phyloP scores from a whole-genome alignment of 2,329 filamentous ascomycete genomes.

The Fusarium kyushuense region DNA sequence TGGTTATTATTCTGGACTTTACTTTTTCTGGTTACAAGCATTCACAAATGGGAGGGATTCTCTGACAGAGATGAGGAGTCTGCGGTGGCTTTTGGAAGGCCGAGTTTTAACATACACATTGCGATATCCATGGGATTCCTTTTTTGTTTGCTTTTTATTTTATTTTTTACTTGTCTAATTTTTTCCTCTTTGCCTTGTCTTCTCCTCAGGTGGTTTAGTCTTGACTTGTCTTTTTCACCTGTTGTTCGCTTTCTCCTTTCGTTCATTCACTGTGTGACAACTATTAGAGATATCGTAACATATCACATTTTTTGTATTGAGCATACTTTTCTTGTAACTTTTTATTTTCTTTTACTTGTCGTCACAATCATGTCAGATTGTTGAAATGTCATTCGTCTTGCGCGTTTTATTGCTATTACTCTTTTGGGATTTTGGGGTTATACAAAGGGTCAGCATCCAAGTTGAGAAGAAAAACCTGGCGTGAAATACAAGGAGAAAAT shows the following conservation, averaged over 20 bases:
- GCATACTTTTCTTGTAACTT: neutral
- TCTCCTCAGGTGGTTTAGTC: neutral
- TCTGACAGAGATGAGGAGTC: slow-evolving; percentile 36
- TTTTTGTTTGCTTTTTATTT: slow-evolving; percentile 2
- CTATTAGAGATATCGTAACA: slow-evolving; percentile 14
- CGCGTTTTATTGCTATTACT: slow-evolving; percentile 15
- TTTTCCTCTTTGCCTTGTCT: neutral
- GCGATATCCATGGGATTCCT: slow-evolving; percentile 35
- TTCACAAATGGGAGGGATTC: slow-evolving; percentile 15
- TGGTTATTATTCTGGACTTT: slow-evolving; percentile 4
- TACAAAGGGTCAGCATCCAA: slow-evolving; percentile 32
- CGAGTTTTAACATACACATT: slow-evolving; percentile 15
- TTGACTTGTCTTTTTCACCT: neutral
- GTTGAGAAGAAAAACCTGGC: slow-evolving; percentile 8
- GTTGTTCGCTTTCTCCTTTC: neutral
- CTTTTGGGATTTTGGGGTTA: slow-evolving; percentile 11
- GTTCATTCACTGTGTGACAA: neutral
- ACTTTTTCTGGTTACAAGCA: slow-evolving; percentile 8
- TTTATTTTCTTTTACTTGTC: slow-evolving; percentile 5
- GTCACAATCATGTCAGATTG: slow-evolving; percentile 5
- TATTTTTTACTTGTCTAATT: neutral
- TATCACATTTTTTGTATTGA: slow-evolving; percentile 13
- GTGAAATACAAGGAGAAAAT: neutral
- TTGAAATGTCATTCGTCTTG: slow-evolving; percentile 1
- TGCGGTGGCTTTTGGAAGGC: slow-evolving; percentile 24